Evolutionary conservation across 768 basidiomycete species (phyloP), one percentile per base, ranked within the genome.

Genomic region (Panellus pusillus): DNA sequence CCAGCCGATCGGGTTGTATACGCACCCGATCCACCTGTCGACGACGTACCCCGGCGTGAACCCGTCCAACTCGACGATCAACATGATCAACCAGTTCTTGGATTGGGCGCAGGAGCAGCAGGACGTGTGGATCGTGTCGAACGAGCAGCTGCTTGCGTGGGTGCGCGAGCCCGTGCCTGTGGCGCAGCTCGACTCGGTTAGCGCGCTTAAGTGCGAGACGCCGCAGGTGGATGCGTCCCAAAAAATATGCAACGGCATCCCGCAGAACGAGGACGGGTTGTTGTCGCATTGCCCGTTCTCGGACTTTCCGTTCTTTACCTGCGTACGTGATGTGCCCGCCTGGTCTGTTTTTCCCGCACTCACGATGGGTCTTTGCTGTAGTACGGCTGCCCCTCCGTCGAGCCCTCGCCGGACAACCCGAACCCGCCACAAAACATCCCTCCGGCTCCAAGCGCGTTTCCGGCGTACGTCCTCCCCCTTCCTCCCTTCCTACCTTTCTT

Each of bases 211-310:
- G 66, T 92, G 90, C 69, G 70, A 76, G 7, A 76, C 77, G 2
- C 89, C 89, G 13, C 68, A 80, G 55, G 79, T 91, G 27, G 76
- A 80, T 57, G 19, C 73, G 2, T 70, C 72, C 20, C 42, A 65
- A 27, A 77, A 83, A 65, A 84, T 92, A 53, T 92, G 90, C 72
- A 88, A 91, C 62, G 90, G 90, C 36, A 82, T 92, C n/a, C 83
- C 85, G 1, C 68, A 69, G 51, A 88, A 89, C 63, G 82, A 91
- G 68, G 68, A 66, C 1, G 87, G 88, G 6, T 66, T 89, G 14
- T 63, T 89, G 17, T 66, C 71, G 12, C 79, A 79, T 45, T 91
- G 89, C 66, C 66, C 72, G 4, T 91, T 91, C 71, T 52, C 78
- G 1, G 87, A 89, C 65, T 90, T 87, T 73, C 89, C 89, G 3